Percentiles rank a stretch among this genome's conserved stretches.
These are phyloP conservation scores for Bolboschoenus planiculmis DNA, from an alignment of 176 grass and related monocot genomes.

Conservation along the genomic window DNA sequence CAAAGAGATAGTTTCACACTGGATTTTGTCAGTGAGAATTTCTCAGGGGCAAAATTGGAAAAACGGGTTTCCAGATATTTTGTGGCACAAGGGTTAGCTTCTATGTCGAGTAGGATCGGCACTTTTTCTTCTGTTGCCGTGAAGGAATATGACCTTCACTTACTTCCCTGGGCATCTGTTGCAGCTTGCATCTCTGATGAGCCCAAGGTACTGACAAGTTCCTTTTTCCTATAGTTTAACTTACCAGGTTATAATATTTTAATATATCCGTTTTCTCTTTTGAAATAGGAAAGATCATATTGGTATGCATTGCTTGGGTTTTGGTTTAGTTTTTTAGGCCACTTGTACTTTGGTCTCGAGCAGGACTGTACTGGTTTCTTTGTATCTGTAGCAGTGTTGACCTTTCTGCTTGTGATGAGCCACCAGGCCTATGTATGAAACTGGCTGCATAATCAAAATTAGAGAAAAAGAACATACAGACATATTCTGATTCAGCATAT, in stretches of 20 bases:
- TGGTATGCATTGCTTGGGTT: background rate
- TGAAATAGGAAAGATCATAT: background rate
- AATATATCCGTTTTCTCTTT: background rate
- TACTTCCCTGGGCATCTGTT: slow-evolving; percentile 95
- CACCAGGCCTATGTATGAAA: background rate
- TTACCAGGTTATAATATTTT: background rate
- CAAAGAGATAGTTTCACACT: slow-evolving; percentile 58
- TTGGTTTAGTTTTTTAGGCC: background rate
- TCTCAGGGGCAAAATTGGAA: slow-evolving; percentile 38
- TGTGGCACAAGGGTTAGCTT: slow-evolving; percentile 74
- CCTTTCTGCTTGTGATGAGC: background rate
- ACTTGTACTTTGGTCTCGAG: background rate
- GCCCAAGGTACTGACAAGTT: slow-evolving; percentile 44
- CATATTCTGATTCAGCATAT: background rate
- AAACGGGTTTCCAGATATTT: slow-evolving; percentile 65
- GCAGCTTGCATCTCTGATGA: slow-evolving; percentile 76
- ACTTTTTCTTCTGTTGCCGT: slow-evolving; percentile 61
- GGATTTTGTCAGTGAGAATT: slow-evolving; percentile 67
- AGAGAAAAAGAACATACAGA: background rate
- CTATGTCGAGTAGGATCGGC: slow-evolving; percentile 75
- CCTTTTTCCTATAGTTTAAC: background rate
- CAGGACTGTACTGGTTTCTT: background rate
- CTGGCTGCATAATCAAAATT: background rate
- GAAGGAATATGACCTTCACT: slow-evolving; percentile 87
- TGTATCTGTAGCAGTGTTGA: background rate